Evolutionary conservation across 2,329 filamentous ascomycete genomes (phyloP).

Genomic region (Elsinoe arachidis): DNA sequence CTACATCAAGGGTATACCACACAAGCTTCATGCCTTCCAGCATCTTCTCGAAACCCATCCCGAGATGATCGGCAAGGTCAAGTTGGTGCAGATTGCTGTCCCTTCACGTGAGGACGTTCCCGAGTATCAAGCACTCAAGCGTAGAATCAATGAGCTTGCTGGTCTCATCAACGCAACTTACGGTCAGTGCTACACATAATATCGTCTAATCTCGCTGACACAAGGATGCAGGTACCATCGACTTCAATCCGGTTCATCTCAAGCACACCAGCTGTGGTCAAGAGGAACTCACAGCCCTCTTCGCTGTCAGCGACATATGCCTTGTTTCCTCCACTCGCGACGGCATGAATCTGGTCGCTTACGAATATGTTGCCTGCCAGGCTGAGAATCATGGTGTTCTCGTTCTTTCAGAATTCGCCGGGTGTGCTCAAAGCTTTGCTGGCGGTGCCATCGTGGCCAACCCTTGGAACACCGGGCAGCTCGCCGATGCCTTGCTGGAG

Average conservation of each 20-base stretch:
- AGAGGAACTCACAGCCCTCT: conserved; percentile 87
- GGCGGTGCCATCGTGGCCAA: conserved; percentile 94
- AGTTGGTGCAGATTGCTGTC: conserved; percentile 91
- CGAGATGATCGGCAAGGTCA: conserved; percentile 96
- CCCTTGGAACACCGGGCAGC: conserved; percentile 95
- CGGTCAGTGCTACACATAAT: conserved; percentile 37
- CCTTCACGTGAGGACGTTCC: conserved; percentile 93
- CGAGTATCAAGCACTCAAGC: conserved; percentile 92
- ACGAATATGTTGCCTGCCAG: conserved; percentile 92
- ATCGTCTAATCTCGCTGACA: neutral
- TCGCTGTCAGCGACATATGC: conserved; percentile 85
- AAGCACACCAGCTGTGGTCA: conserved; percentile 93
- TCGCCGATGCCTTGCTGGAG: conserved; percentile 86
- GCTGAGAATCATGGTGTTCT: conserved; percentile 77
- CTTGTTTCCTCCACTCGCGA: conserved; percentile 93
- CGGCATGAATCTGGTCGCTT: conserved; percentile 86
- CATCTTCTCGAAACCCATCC: conserved; percentile 95
- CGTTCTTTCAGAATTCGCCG: conserved; percentile 93
- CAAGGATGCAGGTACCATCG: conserved; percentile 59
- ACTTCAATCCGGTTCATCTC: conserved; percentile 99
- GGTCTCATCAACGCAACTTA: conserved; percentile 96
- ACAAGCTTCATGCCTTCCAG: conserved; percentile 93
- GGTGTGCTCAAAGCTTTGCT: conserved; percentile 76
- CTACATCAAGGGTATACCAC: conserved; percentile 97
- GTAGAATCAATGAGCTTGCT: conserved; percentile 92